A percentile compares a stretch with the other conserved stretches of the same genome.
These are phyloP conservation scores for Coprinellus micaceus DNA, from an alignment of 768 basidiomycete genomes.

Conservation along the genomic window DNA sequence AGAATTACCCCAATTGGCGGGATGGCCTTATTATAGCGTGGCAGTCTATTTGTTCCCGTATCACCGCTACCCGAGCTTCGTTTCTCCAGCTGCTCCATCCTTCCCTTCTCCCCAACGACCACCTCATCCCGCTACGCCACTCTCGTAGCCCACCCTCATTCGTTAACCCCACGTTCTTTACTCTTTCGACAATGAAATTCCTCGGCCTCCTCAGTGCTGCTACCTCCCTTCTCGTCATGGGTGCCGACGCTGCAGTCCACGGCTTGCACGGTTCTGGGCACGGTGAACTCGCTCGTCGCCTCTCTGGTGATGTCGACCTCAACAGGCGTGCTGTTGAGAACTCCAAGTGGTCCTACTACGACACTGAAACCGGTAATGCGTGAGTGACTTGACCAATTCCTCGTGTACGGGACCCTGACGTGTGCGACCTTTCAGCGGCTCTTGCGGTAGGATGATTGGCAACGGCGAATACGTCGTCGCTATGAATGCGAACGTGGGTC, in stretches of 20 bases:
- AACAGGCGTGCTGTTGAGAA: neutral
- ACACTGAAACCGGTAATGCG: conserved; percentile 13
- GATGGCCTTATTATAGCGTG: no score
- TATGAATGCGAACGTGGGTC: conserved; percentile 39
- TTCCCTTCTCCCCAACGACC: neutral
- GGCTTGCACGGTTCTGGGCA: conserved; percentile 8
- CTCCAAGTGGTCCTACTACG: conserved; percentile 11
- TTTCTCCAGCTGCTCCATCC: neutral
- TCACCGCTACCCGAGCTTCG: neutral
- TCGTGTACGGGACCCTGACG: no score
- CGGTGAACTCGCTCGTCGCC: conserved; percentile 24
- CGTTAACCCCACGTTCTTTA: conserved; percentile 3
- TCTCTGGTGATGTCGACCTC: conserved; percentile 17
- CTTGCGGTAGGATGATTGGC: conserved; percentile 44
- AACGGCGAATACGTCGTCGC: conserved; percentile 46
- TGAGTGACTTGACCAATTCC: no score
- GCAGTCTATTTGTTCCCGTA: neutral
- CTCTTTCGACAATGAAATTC: conserved; percentile 2
- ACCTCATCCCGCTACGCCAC: neutral
- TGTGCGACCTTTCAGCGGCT: no score
- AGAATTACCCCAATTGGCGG: no score
- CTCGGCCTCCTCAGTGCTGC: conserved; percentile 2
- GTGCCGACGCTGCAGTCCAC: conserved; percentile 3
- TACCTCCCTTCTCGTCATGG: neutral
- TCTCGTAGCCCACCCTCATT: neutral